Evolutionary conservation across 441 rosid species (phyloP).

Genomic region (Metrosideros polymorpha): DNA sequence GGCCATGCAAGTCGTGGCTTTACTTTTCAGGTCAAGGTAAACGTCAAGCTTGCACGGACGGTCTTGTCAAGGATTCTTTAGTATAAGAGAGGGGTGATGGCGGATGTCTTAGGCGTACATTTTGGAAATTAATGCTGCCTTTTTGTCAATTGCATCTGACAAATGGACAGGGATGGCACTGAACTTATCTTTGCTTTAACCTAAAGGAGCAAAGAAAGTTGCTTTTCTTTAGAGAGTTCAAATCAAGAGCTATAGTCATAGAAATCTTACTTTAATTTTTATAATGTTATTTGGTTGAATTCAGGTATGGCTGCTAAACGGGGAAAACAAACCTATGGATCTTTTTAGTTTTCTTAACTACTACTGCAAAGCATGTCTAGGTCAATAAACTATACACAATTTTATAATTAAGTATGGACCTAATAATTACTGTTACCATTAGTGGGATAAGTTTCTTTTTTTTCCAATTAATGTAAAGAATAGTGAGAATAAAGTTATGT

Average conservation of each 20-base stretch:
- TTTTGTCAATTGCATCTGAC: background rate
- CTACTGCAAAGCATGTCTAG: background rate
- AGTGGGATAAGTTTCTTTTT: too few species aligned
- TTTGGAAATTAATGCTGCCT: background rate
- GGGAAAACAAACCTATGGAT: background rate
- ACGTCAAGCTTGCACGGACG: background rate
- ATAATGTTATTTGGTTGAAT: background rate
- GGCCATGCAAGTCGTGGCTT: background rate
- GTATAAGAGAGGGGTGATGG: background rate
- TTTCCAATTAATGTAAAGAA: background rate
- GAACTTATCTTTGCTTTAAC: background rate
- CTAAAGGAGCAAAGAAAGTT: background rate
- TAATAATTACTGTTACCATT: background rate
- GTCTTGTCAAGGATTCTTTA: background rate
- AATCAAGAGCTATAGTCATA: background rate
- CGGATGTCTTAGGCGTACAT: background rate
- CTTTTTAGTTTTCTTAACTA: background rate
- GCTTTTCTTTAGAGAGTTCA: background rate
- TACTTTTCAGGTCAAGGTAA: background rate
- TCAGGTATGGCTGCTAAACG: background rate
- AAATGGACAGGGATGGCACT: background rate
- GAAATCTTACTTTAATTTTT: background rate
- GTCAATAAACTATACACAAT: too few species aligned
- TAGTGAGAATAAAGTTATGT: background rate
- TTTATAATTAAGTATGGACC: background rate